A percentile compares a stretch with the other conserved stretches of the same genome.
Evolutionary conservation across 1,284 basidiomycete genomes (phyloP).

Genomic region (Hemileia vastatrix): DNA sequence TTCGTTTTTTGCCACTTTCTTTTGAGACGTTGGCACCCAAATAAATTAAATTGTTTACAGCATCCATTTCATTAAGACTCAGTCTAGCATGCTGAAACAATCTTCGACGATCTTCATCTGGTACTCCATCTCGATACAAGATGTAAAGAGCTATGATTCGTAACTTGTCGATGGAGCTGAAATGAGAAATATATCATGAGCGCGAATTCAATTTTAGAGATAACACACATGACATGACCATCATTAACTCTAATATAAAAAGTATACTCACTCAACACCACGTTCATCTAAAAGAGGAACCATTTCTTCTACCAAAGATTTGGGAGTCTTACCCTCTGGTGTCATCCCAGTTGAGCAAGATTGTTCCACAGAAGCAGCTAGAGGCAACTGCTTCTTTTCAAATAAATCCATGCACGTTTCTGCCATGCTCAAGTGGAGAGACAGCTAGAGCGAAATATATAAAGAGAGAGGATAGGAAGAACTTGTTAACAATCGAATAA

Average conservation of each 20-base stretch:
- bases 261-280: conserved; percentile 49
- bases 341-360: conserved; percentile 80
- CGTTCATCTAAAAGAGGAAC: conserved; percentile 84
- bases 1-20: conserved; percentile 45
- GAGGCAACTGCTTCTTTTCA: conserved; percentile 72
- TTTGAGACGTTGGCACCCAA: conserved; percentile 76
- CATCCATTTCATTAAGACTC: conserved; percentile 80
- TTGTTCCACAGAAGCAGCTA: conserved; percentile 80
- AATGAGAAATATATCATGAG: too few species aligned
- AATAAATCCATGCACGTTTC: conserved; percentile 94
- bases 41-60: conserved; percentile 74
- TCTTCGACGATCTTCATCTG: conserved; percentile 87
- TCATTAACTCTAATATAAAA: background rate
- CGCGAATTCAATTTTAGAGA: too few species aligned
- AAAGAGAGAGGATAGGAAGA: background rate
- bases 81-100: conserved; percentile 95
- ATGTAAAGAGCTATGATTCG: conserved; percentile 95
- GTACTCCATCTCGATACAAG: conserved; percentile 88
- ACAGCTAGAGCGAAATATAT: conserved; percentile 53
- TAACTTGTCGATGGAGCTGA: conserved; percentile 94
- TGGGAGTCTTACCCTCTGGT: conserved; percentile 78
- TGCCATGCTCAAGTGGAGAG: conserved; percentile 91
- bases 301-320: conserved; percentile 94
- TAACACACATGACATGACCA: too few species aligned
- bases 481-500: too few species aligned